Base-by-base conservation (phyloP, 371 early-diverging fungal species). In the Actinomortierella wolfii region DNA sequence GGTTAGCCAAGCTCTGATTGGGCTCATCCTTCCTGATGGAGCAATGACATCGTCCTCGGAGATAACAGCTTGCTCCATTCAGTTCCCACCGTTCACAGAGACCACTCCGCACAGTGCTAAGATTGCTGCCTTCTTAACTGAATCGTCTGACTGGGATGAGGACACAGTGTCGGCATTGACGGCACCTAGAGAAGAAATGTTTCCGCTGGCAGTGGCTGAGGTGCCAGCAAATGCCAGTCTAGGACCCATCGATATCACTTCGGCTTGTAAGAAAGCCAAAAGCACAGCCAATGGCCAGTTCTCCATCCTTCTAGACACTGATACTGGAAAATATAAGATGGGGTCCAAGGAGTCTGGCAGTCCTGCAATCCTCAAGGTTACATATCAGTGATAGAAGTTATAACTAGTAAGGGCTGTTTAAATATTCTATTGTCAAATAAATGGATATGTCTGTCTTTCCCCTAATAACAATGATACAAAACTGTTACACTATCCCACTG, bases 301-400 rank as follows among this genome's bases (percentile, higher is more conserved):
- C 34, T 34, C 34, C 34, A 29, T 75, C 7, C 68, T 65, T 50
- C 55, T 71, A 40, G 51, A 57, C 25, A 47, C 66, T 5, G 25
- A 47, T 26, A 51, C 56, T 41, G 59, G 24, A 11, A 21, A 24
- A 43, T 59, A 57, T 23, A 52, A 58, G 57, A 57, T 76, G 40
- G 64, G 73, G 76, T 76, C 76, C n/a, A 59, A 66, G 54, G 59
- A 71, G 46, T 76, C 76, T 5, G 73, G 66, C 13, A 76, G 65
- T 25, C 76, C 74, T 4, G 69, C 74, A 9, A 73, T 73, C 41
- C 44, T 69, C 2, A 54, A 59, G 17, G 45, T 65, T 28, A 66
- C 52, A 34, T n/a, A n/a, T n/a, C n/a, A n/a, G 9, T n/a, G n/a
- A 51, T 2, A 39, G 51, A 18, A 34, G n/a, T n/a, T n/a, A n/a